Conservation (phyloP, 768 basidiomycete genomes). For the Trametes cinnabarina region DNA sequence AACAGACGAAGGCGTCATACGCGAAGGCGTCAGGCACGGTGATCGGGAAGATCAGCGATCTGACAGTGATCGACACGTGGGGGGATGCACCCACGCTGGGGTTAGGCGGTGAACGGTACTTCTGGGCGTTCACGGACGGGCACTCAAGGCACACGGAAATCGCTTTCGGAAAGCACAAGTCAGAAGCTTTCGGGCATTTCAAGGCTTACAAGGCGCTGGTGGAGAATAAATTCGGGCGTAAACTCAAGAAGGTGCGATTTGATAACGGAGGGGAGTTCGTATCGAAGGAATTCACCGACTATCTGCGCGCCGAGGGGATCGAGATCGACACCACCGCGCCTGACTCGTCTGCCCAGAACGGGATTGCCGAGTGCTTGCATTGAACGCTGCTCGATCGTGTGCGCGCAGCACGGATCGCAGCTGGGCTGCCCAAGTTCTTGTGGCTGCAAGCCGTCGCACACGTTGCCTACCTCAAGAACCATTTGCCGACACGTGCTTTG, state of each 20-base stretch:
- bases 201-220: neutral
- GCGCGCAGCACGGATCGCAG: slow-evolving; percentile 19
- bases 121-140: slow-evolving; percentile 23
- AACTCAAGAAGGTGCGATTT: slow-evolving; percentile 12
- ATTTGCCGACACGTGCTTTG: slow-evolving; percentile 18
- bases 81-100: slow-evolving; percentile 17
- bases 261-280: slow-evolving; percentile 30
- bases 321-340: slow-evolving; percentile 21
- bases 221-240: neutral
- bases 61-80: slow-evolving; percentile 17
- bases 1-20: slow-evolving; percentile 16
- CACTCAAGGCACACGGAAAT: slow-evolving; percentile 9
- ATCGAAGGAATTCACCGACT: neutral
- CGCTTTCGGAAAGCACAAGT: neutral
- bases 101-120: slow-evolving; percentile 17
- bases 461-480: slow-evolving; percentile 22
- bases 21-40: neutral
- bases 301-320: slow-evolving; percentile 18
- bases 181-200: neutral
- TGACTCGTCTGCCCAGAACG: slow-evolving; percentile 23
- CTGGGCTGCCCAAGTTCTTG: slow-evolving; percentile 17
- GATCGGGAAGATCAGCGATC: neutral
- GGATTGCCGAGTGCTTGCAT: slow-evolving; percentile 26
- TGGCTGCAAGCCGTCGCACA: slow-evolving; percentile 25
- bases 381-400: slow-evolving; percentile 20